Evolutionary conservation across 768 basidiomycete species (phyloP), one percentile per base, ranked within the genome.

Genomic region (Dictyophora rubrovolvata): DNA sequence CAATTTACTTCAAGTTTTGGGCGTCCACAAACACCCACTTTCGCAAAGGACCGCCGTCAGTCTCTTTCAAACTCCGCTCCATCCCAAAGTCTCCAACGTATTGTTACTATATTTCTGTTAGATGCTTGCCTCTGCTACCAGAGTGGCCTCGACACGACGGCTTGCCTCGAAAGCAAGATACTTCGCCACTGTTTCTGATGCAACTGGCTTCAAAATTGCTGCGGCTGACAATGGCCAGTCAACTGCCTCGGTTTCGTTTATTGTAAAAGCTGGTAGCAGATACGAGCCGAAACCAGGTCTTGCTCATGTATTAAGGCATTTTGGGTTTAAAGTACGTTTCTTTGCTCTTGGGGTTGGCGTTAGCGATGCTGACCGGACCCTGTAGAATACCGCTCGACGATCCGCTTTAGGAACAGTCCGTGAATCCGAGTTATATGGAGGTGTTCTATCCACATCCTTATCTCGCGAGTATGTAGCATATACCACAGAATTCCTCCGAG

Each of bases 291-390:
- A 86, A 69, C 83, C 92, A 48, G 95, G 95, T 66, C 83, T 93
- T 60, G 93, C 95, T 1, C 90, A 95, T 76, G 86, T 84, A 62
- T 80, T 97, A 72, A 96, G 96, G 81, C 94, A 93, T 83, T 97
- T 93, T 81, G 87, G 93, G 61, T 98, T 95, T 85, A 97, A 96
- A 88, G 95, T 97, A 64, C 52, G 84, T 68, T 28, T 34, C 57
- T 20, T 35, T 1, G 49, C 10, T 20, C 48, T 21, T 18, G 12
- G 16, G 18, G 18, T 4, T 34, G 3, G 3, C 2, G 4, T 28
- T 28, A 7, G n/a, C n/a, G 28, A 28, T 28, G 28, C 28, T 28
- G 28, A 28, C 28, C 28, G 28, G 28, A 36, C 6, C 1, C 59
- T 49, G n/a, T 69, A 98, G 95, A 89, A 87, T 74, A 95, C 90